These are phyloP conservation scores for Quercus mongolica DNA, from an alignment of 306 rosid genomes.

Conservation along the genomic window DNA sequence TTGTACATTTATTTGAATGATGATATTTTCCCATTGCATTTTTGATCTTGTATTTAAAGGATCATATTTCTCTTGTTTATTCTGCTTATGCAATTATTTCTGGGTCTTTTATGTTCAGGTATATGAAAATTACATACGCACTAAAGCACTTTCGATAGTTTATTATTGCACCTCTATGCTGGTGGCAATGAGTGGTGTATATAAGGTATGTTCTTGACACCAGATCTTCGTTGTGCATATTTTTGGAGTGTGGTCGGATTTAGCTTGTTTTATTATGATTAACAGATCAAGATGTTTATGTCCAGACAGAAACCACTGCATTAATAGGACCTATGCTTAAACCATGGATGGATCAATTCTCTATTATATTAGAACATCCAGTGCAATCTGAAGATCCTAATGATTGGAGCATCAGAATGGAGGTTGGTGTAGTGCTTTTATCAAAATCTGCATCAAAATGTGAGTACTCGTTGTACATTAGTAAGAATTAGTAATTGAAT, in stretches of 20 bases:
- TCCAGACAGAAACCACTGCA: slow-evolving; percentile 70
- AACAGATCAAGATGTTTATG: slow-evolving; percentile 40
- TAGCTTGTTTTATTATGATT: slow-evolving; percentile 26
- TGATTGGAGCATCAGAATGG: slow-evolving; percentile 88
- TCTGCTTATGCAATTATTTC: slow-evolving; percentile 6
- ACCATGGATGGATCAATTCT: slow-evolving; percentile 87
- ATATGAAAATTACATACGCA: slow-evolving; percentile 59
- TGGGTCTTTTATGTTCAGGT: slow-evolving; percentile 48
- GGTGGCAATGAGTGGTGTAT: slow-evolving; percentile 89
- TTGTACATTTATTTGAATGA: neutral
- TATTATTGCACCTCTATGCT: slow-evolving; percentile 81
- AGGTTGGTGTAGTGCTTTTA: slow-evolving; percentile 48
- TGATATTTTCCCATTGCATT: too few species aligned
- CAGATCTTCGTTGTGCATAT: slow-evolving; percentile 13
- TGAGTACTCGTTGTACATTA: neutral
- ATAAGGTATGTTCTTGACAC: slow-evolving; percentile 51
- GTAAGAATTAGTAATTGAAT: slow-evolving; percentile 5
- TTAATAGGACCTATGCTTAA: slow-evolving; percentile 62
- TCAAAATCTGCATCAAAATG: neutral
- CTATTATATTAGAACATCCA: slow-evolving; percentile 59
- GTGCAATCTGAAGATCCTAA: slow-evolving; percentile 86
- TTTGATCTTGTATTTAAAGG: neutral
- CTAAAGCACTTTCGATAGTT: slow-evolving; percentile 76
- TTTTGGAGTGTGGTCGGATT: slow-evolving; percentile 25
- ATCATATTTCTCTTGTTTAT: neutral